phyloP scores from a whole-genome alignment of 768 basidiomycete genomes.

The Tulasnella sp. region DNA sequence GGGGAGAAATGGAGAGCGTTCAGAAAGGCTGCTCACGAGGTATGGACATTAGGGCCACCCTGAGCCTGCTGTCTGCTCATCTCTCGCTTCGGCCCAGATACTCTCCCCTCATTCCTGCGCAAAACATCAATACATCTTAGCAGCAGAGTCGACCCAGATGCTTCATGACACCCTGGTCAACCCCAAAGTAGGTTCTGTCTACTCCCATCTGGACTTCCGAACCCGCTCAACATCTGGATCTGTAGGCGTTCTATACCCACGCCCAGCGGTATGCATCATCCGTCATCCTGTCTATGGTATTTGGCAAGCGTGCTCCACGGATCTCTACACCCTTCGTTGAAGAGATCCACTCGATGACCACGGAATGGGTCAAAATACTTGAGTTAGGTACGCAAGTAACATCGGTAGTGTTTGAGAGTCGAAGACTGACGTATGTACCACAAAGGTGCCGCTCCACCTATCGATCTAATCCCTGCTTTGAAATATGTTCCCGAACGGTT shows the following conservation, averaged over 20 bases:
- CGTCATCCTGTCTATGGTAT: slow-evolving; percentile 6
- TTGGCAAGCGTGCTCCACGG: slow-evolving; percentile 9
- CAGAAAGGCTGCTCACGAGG: too few species aligned
- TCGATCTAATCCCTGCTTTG: slow-evolving; percentile 9
- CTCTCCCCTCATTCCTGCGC: too few species aligned
- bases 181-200: slow-evolving; percentile 20
- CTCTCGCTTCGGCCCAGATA: too few species aligned
- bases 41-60: too few species aligned
- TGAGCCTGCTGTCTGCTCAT: too few species aligned
- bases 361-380: slow-evolving; percentile 1
- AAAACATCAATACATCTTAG: too few species aligned
- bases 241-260: neutral
- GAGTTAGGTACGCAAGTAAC: slow-evolving; percentile 19
- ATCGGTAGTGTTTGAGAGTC: too few species aligned
- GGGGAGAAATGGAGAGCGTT: too few species aligned
- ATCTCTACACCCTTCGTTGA: neutral
- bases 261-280: neutral
- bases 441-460: slow-evolving; percentile 23
- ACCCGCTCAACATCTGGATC: neutral
- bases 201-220: neutral
- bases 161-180: too few species aligned
- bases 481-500: slow-evolving; percentile 9
- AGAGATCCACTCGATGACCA: neutral
- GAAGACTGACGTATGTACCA: too few species aligned
- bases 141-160: too few species aligned